Evolutionary conservation across 2,329 filamentous ascomycete species (phyloP), one percentile per base, ranked within the genome.

Genomic region (Penicillium digitatum): DNA sequence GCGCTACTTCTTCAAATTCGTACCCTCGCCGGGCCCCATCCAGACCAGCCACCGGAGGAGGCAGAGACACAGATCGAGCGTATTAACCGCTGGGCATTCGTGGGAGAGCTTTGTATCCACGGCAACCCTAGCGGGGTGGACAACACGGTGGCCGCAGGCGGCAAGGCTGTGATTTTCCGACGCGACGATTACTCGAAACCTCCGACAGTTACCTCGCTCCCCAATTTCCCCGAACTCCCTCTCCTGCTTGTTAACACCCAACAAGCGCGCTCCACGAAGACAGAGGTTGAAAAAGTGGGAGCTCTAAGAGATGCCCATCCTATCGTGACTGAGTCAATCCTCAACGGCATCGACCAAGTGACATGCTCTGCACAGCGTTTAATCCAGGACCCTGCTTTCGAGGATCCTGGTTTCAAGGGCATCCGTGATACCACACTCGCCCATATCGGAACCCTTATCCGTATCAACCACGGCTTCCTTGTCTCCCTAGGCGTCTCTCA

Each of bases 1-100:
- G 91, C 93, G 1, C 81, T 99, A 16, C 82, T 97, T 12, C 79
- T 95, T 52, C 94, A 97, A 72, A 87, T 95, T 60, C 87, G 92
- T 48, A 90, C 92, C 3, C 80, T 99, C 6, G 88, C 90, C 1
- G 91, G 91, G 0, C 94, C 94, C 1, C 93, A 97, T 69, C 89
- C 89, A 0, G 93, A 97, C 66, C 93, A 97, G 72, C 90, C 91
- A 4, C 76, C 85, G 0, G 86, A 90, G 52, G 94, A 99, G 75
- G 90, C 90, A n/a, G 86, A 89, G 56, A 75, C 91, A 40, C 93
- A 99, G 71, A 82, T 97, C 29, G 92, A 97, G 76, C 86, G 93
- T 60, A 96, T 99, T 76, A 99, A 99, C 74, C 84, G 89, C 58
- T 99, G 95, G 94, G 92, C 94, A 0, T 97, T 96, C 73, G 94